These are phyloP conservation scores for Xylaria sp. DNA, from an alignment of 2,329 filamentous ascomycete genomes.

Conservation along the genomic window DNA sequence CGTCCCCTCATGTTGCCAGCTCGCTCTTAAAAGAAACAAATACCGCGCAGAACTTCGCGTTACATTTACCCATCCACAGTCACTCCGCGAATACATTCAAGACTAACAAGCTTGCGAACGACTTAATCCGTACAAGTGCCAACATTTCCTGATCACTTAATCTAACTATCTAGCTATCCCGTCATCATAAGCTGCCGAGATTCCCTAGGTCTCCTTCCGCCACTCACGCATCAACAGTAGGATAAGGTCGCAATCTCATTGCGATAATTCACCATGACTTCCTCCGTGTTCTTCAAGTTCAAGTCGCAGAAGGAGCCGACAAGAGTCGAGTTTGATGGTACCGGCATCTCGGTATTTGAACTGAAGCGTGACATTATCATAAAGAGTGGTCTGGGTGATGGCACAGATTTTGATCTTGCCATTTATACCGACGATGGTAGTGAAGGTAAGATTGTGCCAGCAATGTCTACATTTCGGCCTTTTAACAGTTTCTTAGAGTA, in stretches of 20 bases:
- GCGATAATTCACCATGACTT: slow-evolving; percentile 74
- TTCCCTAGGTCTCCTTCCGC: neutral
- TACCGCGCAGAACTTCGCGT: slow-evolving; percentile 38
- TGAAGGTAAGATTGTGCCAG: slow-evolving; percentile 73
- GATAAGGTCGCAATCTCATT: slow-evolving; percentile 38
- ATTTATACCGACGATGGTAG: slow-evolving; percentile 93
- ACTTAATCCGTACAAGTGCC: slow-evolving; percentile 38
- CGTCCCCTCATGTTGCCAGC: slow-evolving; percentile 48
- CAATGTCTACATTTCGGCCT: neutral
- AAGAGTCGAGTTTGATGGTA: slow-evolving; percentile 95
- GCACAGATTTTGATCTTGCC: slow-evolving; percentile 93
- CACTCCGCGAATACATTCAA: slow-evolving; percentile 37
- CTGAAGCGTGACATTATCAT: slow-evolving; percentile 98
- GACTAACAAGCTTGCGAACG: slow-evolving; percentile 36
- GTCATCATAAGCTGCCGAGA: slow-evolving; percentile 27
- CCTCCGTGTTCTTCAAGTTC: slow-evolving; percentile 99
- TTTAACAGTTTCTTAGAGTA: slow-evolving; percentile 72
- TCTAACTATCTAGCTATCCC: slow-evolving; percentile 27
- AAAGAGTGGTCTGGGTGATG: slow-evolving; percentile 92
- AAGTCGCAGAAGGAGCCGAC: slow-evolving; percentile 97
- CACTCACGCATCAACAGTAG: slow-evolving; percentile 25
- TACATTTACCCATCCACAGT: slow-evolving; percentile 38
- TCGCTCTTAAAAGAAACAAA: slow-evolving; percentile 45
- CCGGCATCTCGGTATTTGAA: slow-evolving; percentile 97
- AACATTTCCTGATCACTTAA: slow-evolving; percentile 22